Evolutionary conservation across 805 yeast species (phyloP), one percentile per base, ranked within the genome.

Genomic region (Saturnispora diversa): DNA sequence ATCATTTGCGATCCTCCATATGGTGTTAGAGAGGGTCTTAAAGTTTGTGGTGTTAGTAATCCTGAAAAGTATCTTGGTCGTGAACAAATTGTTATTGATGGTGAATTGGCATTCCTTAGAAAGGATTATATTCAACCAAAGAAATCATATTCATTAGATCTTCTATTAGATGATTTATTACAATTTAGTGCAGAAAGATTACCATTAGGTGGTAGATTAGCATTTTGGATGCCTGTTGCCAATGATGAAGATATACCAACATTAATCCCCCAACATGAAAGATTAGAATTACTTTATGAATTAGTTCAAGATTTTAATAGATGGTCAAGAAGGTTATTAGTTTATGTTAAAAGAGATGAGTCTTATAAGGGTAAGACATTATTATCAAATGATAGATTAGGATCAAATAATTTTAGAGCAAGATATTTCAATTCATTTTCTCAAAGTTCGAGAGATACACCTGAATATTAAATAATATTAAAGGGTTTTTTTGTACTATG

Each of bases 161-260:
- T 75, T 32, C 64, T 92, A 48, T 64, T 92, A 29, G 84, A 81
- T 50, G 97, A 90, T 55, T 64, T 92, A 27, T 64, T 92, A 30
- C 59, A 68, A 16, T 92, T 82, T 65, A 72, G 95, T 0, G 75
- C 87, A 3, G 66, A 70, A 11, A 72, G 88, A 50, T 66, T 92
- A 40, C 84, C 83, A 0, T 62, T 76, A 2, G 75, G 74, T 6
- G 95, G 97, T 1, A 66, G 97, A 47, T 66, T 92, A 26, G 84
- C 92, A 21, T 88, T 87, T 59, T 92, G 98, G 98, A 85, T 88
- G 92, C 98, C 98, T 0, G 82, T 94, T 1, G 94, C 96, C 1
- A 87, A 88, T 56, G 94, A 84, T 52, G 94, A 84, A 49, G 60
- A 59, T 46, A 52, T 55, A 31, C 60, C 62, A 9, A 75, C 83